A percentile compares a stretch with the other conserved stretches of the same genome.
Evolutionary conservation across 495 filamentous ascomycete genomes (phyloP).

Genomic region (Platismatia glauca): DNA sequence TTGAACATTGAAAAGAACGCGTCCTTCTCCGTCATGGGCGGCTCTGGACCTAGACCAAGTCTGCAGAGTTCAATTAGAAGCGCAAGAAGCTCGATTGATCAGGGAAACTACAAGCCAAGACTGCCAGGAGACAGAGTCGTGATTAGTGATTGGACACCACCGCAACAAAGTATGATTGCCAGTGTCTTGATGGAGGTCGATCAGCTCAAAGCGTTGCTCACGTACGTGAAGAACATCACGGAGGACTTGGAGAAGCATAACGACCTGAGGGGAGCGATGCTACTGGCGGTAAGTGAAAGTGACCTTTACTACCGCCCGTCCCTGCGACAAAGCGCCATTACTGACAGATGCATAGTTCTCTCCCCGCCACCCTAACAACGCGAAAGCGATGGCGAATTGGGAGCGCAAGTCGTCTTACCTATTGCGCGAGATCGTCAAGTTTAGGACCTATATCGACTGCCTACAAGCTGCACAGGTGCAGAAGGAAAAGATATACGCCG

Average conservation of each 20-base stretch:
- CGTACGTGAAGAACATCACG: conserved; percentile 79
- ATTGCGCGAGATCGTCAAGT: conserved; percentile 92
- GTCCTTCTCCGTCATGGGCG: conserved; percentile 35
- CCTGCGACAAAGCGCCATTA: background rate
- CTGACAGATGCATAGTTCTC: conserved; percentile 48
- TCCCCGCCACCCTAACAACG: conserved; percentile 69
- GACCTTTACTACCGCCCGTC: background rate
- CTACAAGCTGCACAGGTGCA: conserved; percentile 49
- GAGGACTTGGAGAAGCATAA: conserved; percentile 81
- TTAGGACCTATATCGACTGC: conserved; percentile 84
- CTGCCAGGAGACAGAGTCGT: conserved; percentile 79
- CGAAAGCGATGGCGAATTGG: conserved; percentile 89
- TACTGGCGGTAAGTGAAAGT: conserved; percentile 59
- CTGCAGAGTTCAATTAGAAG: conserved; percentile 60
- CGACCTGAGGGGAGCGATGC: conserved; percentile 72
- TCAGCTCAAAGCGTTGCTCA: conserved; percentile 63
- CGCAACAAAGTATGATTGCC: conserved; percentile 78
- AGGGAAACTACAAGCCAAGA: conserved; percentile 49
- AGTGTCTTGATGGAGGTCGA: conserved; percentile 68
- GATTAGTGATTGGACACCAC: conserved; percentile 92
- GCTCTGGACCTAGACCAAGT: conserved; percentile 43
- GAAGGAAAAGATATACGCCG: conserved; percentile 47
- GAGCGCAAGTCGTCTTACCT: conserved; percentile 89
- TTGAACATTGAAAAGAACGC: conserved; percentile 43
- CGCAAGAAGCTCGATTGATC: conserved; percentile 58